Evolutionary conservation across 768 basidiomycete species (phyloP).

Genomic region (Boletus eberwhitei): DNA sequence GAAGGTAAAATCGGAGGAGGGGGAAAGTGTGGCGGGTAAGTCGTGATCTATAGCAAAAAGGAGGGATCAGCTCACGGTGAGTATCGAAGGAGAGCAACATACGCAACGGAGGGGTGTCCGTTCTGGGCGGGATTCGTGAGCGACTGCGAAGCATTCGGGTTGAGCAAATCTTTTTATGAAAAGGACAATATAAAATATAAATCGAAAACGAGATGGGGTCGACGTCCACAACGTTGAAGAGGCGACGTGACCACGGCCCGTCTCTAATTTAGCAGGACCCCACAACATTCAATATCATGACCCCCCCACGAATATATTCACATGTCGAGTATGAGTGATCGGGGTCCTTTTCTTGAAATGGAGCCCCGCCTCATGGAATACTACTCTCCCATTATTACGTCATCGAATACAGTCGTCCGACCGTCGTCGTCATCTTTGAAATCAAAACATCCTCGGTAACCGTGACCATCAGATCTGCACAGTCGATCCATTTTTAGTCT

Average conservation of each 20-base stretch:
- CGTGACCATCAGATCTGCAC: background rate
- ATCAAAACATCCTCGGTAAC: conserved; percentile 13
- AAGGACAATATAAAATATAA: background rate
- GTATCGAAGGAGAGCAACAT: background rate
- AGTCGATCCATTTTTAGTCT: conserved; percentile 2
- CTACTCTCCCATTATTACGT: conserved; percentile 1
- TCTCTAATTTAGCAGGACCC: conserved; percentile 13
- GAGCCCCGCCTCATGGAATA: conserved; percentile 19
- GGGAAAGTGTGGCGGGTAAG: too few species aligned
- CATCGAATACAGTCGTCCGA: background rate
- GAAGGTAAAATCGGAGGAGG: conserved; percentile 16
- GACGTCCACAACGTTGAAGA: conserved; percentile 14
- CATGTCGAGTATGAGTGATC: conserved; percentile 18
- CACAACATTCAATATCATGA: conserved; percentile 5
- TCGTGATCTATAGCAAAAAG: background rate
- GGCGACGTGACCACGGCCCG: conserved; percentile 8
- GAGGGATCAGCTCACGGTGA: background rate
- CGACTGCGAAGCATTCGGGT: conserved; percentile 12
- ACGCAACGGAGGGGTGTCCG: background rate
- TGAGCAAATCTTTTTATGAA: conserved; percentile 15
- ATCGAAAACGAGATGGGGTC: background rate
- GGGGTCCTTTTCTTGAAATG: conserved; percentile 12
- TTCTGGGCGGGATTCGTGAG: conserved; percentile 3
- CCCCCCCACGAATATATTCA: conserved; percentile 22
- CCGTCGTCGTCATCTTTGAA: background rate